Base-by-base conservation (phyloP, 2,329 filamentous ascomycete genomes). In the Cladosporium sp. region DNA sequence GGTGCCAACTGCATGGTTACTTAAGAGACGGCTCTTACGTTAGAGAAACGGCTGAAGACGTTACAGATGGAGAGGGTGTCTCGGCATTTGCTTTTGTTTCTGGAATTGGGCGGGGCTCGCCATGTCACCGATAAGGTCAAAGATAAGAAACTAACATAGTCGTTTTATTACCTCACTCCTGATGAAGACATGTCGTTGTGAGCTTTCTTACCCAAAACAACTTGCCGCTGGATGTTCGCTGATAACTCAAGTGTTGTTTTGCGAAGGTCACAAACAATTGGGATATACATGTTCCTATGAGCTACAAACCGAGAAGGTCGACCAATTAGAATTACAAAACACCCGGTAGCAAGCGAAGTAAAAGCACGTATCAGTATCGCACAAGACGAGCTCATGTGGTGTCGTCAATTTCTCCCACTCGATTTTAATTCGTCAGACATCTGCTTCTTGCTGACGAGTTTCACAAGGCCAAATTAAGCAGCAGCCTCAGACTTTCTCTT, bases 1-100 rank as follows among this genome's bases (percentile, higher is more conserved):
- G 76, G 76, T 53, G 71, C 74, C 63, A 78, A 67, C 64, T 78
- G 75, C 76, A 78, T 78, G n/a, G 64, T 75, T 63, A 26, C 44
- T 33, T 12, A 14, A 23, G n/a, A 46, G 10, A 46, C 40, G 40
- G 44, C 61, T 23, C 50, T 63, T 63, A 63, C 50, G 50, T 63
- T 44, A 63, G 23, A 46, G 50, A 49, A 63, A 56, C 61, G 50
- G 50, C 26, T 40, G 60, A 64, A 44, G 35, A 58, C 44, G 56
- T 33, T 31, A 18, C 18, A 18, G 52, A 46, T 49, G 56, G 33
- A 37, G 53, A 55, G 53, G 16, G 16, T 53, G 52, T 55, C 52
- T 55, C 52, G 52, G 52, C 52, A 21, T 55, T 33, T 55, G 52
- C 28, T 29, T 29, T 31, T 55, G 23, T 21, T 29, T 28, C 6